Evolutionary conservation across 2,329 filamentous ascomycete genomes (phyloP).

Genomic region (Fusarium falciforme): DNA sequence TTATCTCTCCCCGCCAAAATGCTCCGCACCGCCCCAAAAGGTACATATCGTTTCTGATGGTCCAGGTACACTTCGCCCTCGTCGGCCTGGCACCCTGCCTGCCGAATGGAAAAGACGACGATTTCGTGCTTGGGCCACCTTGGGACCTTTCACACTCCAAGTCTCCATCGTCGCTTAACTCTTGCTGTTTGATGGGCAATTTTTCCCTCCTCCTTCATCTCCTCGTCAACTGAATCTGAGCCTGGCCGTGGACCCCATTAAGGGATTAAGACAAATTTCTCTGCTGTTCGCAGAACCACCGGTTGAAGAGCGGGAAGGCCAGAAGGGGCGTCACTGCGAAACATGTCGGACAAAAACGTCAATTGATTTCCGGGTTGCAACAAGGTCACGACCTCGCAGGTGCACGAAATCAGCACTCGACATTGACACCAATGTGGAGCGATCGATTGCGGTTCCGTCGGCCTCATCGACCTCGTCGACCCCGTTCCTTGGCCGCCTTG

Average conservation of each 20-base stretch:
- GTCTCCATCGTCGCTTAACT: constrained; percentile 1
- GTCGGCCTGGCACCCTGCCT: constrained; percentile 2
- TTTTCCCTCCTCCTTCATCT: background rate
- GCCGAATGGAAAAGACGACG: background rate
- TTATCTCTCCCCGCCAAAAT: background rate
- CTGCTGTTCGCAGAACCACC: background rate
- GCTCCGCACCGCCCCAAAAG: background rate
- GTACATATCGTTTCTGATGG: constrained; percentile 12
- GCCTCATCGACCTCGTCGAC: background rate
- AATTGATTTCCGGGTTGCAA: constrained; percentile 14
- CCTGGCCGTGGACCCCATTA: background rate
- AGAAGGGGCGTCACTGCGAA: background rate
- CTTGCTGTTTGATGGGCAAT: background rate
- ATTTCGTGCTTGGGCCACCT: constrained; percentile 11
- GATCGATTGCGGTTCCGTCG: constrained; percentile 6
- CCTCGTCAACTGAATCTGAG: constrained; percentile 4
- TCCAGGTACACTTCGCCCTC: constrained; percentile 15
- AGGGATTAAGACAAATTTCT: background rate
- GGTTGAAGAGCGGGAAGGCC: background rate
- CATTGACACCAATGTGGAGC: constrained; percentile 11
- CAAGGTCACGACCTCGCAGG: constrained; percentile 26
- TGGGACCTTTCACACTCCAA: background rate
- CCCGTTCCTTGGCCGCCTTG: background rate
- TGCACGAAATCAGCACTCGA: constrained; percentile 26
- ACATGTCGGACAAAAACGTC: constrained; percentile 31